Conservation (phyloP, 2,329 filamentous ascomycete species). For the Plenodomus tracheiphilus region DNA sequence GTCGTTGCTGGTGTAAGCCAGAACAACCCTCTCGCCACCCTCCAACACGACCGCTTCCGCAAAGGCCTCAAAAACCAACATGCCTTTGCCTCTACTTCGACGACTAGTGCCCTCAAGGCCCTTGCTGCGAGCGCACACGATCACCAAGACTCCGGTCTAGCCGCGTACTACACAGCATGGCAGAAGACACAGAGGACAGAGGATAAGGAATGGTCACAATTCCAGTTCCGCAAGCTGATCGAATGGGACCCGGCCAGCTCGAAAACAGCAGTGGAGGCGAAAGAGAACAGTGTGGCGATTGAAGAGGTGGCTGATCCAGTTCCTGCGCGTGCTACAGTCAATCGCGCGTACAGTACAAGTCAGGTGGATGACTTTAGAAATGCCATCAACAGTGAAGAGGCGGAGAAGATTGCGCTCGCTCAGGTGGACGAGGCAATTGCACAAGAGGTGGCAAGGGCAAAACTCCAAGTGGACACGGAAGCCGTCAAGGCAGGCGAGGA, state of each 20-base stretch:
- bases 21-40: conserved; percentile 58
- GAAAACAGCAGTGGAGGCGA: conserved; percentile 44
- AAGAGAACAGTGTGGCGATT: conserved; percentile 34
- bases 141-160: conserved; percentile 62
- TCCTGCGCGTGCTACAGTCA: conserved; percentile 40
- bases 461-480: conserved; percentile 56
- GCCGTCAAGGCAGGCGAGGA: conserved; percentile 39
- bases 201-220: conserved; percentile 87
- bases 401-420: conserved; percentile 64
- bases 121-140: conserved; percentile 31
- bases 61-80: conserved; percentile 67
- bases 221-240: conserved; percentile 83
- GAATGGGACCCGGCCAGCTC: conserved; percentile 73
- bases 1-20: conserved; percentile 84
- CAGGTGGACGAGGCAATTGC: conserved; percentile 85
- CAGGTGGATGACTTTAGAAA: conserved; percentile 65
- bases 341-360: conserved; percentile 57
- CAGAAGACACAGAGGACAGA: conserved; percentile 74
- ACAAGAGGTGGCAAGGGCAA: conserved; percentile 71
- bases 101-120: conserved; percentile 43
- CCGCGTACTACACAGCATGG: conserved; percentile 89
- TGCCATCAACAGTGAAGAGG: conserved; percentile 52
- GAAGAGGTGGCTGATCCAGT: conserved; percentile 37
- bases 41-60: conserved; percentile 53
- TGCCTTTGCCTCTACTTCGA: conserved; percentile 65